phyloP scores from a whole-genome alignment of 2,329 filamentous ascomycete species.

The Apiospora malaysiana region DNA sequence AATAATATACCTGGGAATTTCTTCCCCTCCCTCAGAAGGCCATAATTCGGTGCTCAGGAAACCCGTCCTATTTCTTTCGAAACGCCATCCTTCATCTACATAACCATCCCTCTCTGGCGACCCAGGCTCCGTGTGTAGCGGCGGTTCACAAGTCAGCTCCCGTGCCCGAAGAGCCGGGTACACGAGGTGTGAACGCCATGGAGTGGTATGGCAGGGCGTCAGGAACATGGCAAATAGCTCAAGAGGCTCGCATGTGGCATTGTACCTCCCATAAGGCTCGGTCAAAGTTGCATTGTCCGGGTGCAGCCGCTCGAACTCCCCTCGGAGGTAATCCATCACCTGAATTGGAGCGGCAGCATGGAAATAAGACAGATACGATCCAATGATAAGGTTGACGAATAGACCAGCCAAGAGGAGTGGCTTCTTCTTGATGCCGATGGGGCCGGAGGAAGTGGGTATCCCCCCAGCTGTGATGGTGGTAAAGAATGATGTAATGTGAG shows the following conservation, averaged over 20 bases:
- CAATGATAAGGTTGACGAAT: conserved; percentile 71
- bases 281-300: conserved; percentile 45
- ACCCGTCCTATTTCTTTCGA: conserved; percentile 70
- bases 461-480: conserved; percentile 43
- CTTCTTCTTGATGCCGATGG: conserved; percentile 53
- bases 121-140: conserved; percentile 68
- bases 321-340: conserved; percentile 77
- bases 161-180: conserved; percentile 78
- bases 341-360: conserved; percentile 83
- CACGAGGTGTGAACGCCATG: conserved; percentile 89
- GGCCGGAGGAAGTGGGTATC: conserved; percentile 35
- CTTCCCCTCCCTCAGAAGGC: conserved; percentile 41
- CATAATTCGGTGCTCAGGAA: conserved; percentile 66
- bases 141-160: conserved; percentile 90
- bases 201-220: conserved; percentile 95
- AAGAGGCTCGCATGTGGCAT: conserved; percentile 36
- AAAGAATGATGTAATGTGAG: conserved; percentile 71
- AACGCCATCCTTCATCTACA: conserved; percentile 87
- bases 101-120: conserved; percentile 70
- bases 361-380: conserved; percentile 73
- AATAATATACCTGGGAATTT: conserved; percentile 62
- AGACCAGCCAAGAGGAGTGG: conserved; percentile 64
- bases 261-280: conserved; percentile 33
- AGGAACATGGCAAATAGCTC: conserved; percentile 78
- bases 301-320: conserved; percentile 68